phyloP scores from a whole-genome alignment of 345 rosid genomes.

The Pistacia integerrima region DNA sequence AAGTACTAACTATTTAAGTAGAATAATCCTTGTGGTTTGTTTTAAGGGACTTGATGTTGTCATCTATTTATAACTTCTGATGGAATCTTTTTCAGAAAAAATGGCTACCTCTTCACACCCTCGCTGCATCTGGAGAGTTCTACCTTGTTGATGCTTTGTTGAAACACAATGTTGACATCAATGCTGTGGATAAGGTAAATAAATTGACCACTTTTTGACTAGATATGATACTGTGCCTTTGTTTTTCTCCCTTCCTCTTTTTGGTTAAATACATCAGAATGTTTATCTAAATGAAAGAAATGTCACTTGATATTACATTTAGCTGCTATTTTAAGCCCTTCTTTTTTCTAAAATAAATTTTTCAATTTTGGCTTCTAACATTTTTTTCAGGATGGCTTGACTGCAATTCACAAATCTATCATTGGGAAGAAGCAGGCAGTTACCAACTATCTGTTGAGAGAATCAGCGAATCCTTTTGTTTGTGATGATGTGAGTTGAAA shows the following conservation, averaged over 20 bases:
- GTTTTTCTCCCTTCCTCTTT: background rate
- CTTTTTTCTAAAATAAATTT: background rate
- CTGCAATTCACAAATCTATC: conserved; percentile 88
- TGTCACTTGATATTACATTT: background rate
- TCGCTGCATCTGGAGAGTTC: conserved; percentile 92
- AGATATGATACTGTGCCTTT: background rate
- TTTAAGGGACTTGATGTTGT: no score
- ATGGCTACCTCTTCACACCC: conserved; percentile 87
- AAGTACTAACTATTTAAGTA: no score
- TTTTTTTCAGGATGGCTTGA: conserved; percentile 68
- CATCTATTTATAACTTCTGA: background rate
- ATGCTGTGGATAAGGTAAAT: conserved; percentile 70
- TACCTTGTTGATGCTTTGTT: conserved; percentile 69
- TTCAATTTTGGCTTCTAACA: background rate
- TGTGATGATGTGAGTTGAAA: conserved; percentile 59
- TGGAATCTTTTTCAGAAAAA: conserved; percentile 43
- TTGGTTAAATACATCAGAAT: background rate
- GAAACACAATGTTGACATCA: conserved; percentile 80
- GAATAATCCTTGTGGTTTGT: no score
- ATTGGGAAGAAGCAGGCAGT: conserved; percentile 83
- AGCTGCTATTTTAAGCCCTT: background rate
- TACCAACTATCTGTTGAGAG: conserved; percentile 77
- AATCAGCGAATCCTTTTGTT: conserved; percentile 89
- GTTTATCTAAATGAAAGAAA: background rate
- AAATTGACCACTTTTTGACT: conserved; percentile 4